A percentile compares a stretch with the other conserved stretches of the same genome.
Evolutionary conservation across 495 filamentous ascomycete species (phyloP).

Genomic region (Pyrenopolyporus hunteri): DNA sequence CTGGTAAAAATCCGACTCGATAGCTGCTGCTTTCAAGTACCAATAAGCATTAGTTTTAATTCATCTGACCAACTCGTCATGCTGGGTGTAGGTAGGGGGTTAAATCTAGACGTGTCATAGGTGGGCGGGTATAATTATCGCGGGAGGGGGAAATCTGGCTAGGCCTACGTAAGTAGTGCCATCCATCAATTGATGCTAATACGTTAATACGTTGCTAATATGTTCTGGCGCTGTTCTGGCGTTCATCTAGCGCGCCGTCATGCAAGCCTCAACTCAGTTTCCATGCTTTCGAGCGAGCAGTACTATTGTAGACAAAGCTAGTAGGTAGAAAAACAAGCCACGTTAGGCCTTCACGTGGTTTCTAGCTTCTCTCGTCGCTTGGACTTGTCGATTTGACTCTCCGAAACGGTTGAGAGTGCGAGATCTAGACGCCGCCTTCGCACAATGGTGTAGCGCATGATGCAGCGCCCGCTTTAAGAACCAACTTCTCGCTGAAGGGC

Average conservation of each 20-base stretch:
- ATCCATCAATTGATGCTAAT: not conserved
- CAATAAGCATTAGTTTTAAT: conserved; percentile 33
- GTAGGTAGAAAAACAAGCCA: conserved; percentile 23
- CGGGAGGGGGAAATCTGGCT: not conserved
- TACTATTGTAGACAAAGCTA: not conserved
- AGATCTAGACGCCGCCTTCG: not conserved
- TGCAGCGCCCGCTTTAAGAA: not conserved
- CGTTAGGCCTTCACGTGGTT: conserved; percentile 26
- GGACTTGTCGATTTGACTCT: conserved; percentile 18
- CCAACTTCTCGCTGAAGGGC: no score
- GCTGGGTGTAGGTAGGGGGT: conserved; percentile 24
- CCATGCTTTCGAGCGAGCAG: conserved; percentile 21
- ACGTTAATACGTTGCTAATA: conserved; percentile 2
- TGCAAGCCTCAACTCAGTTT: conserved; percentile 34
- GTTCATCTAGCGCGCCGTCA: conserved; percentile 34
- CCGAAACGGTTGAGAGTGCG: conserved; percentile 14
- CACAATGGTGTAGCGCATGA: conserved; percentile 6
- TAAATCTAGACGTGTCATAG: conserved; percentile 15
- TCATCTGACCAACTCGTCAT: conserved; percentile 38
- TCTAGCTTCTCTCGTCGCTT: conserved; percentile 21
- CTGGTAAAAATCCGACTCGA: conserved; percentile 19
- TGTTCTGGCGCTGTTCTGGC: conserved; percentile 37
- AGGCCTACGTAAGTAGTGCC: not conserved
- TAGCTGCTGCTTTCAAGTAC: conserved; percentile 27
- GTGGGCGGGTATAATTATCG: not conserved